Evolutionary conservation across 78 protist species (phyloP), one percentile per base, ranked within the genome.

Genomic region (Dictyostelium brefeldianum): DNA sequence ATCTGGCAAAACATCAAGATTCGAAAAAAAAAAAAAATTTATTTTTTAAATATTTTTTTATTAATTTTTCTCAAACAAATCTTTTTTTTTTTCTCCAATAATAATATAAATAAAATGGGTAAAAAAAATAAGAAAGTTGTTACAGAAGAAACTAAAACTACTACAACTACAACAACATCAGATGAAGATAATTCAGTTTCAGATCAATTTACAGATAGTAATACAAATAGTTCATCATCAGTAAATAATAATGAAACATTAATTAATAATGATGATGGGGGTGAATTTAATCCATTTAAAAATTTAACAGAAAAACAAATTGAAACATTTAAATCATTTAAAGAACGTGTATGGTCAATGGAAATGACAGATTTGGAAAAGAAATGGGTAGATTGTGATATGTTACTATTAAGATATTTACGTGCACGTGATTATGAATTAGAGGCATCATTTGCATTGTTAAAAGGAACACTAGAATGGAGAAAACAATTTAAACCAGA

Each of bases 371-470:
- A 80, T 7, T n/a, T 25, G 14, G 50, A 85, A 79, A 87, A 69
- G 78, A 5, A 47, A 87, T 87, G 93, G 93, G 17, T 87, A 62
- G 64, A 50, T 5, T n/a, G 51, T 46, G 93, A 87, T 77, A 77
- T 87, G 84, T 36, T 87, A 57, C 27, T 77, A 17, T 20, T 74
- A 25, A 62, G 95, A 69, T 90, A 90, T 69, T 74, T 90, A 48
- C 53, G 95, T 12, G 95, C 95, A 48, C n/a, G 95, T 31, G 95
- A 81, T 46, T 90, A 90, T 48, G 75, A 80, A 29, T 14, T 74
- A 22, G 50, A 80, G 0, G 50, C 74, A 31, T 31, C 95, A 20
- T 80, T 59, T 48, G 29, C 46, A 18, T 47, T 90, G 1, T 62
- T 90, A 41, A 56, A 62, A 41, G 64, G 64, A 18, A 90, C 95